Base-by-base conservation (phyloP, 2,329 filamentous ascomycete species). In the Colletotrichum coccodes region DNA sequence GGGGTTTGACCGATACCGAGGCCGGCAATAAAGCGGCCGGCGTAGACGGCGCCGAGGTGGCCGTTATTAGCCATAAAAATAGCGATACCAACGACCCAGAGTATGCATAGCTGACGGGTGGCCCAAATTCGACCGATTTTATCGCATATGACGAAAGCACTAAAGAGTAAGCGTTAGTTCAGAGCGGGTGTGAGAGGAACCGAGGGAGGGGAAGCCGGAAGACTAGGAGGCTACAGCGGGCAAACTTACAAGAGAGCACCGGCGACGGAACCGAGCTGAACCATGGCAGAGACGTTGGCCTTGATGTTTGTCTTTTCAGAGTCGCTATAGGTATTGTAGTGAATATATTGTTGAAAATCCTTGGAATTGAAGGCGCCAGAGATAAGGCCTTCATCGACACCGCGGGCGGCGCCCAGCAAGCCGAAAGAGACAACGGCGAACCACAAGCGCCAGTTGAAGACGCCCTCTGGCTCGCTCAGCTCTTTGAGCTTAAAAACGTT, bases 381-480 rank as follows among this genome's bases (percentile, higher is more conserved):
- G 71, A 94, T 94, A 67, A 95, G 85, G 68, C 93, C 93, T 79
- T 95, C 93, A 71, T 95, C 93, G n/a, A 94, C 83, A 73, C 93
- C 93, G 67, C 92, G 87, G 46, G 92, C 92, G 3, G 92, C 92
- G 62, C 93, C 93, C 79, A 95, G 89, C 38, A 95, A 86, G 54
- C 90, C 90, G 71, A 94, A 94, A 4, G 89, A 90, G 71, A 93
- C 76, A 61, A 94, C 91, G 47, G 92, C 90, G 78, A 92, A 93
- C 90, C 91, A 94, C 70, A 95, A 84, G 49, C 89, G 85, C 91
- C 91, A 94, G 81, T 95, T 95, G 78, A 94, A 88, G 70, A 90
- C 87, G 75, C 92, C 88, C 63, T 86, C 86, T 4, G 92, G 92
- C 69, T 93, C 91, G 67, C 87, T 87, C 56, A 90, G 83, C 70